Conservation (phyloP, 768 basidiomycete genomes). For the Amanita jacksonii region DNA sequence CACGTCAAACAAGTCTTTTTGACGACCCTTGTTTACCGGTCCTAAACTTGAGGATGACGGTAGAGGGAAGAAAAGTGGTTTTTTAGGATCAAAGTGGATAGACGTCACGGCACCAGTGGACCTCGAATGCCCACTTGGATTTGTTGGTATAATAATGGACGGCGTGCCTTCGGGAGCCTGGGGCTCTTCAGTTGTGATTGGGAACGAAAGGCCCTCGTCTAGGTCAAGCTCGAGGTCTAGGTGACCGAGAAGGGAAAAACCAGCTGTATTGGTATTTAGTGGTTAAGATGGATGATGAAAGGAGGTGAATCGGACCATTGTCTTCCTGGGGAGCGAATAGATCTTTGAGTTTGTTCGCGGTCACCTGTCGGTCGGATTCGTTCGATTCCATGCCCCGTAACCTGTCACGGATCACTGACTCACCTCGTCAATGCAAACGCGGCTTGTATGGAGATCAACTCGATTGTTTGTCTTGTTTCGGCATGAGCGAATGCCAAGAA, state of each 20-base stretch:
- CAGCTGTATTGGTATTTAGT: slow-evolving; percentile 25
- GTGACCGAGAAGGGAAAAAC: slow-evolving; percentile 70
- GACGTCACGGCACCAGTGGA: slow-evolving; percentile 8
- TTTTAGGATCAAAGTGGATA: slow-evolving; percentile 39
- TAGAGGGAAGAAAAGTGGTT: slow-evolving; percentile 57
- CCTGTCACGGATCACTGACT: no score
- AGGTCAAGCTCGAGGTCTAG: slow-evolving; percentile 67
- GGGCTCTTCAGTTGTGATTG: slow-evolving; percentile 11
- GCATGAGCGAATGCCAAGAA: no score
- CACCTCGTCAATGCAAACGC: no score
- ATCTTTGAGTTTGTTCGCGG: slow-evolving; percentile 46
- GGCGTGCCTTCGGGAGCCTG: slow-evolving; percentile 11
- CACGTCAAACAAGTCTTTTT: slow-evolving; percentile 40
- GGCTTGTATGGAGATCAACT: no score
- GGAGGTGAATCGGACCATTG: slow-evolving; percentile 34
- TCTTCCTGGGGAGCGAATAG: slow-evolving; percentile 65
- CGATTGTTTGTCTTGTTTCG: no score
- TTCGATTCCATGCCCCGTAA: no score
- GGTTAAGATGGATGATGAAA: slow-evolving; percentile 7
- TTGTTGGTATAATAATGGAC: background rate
- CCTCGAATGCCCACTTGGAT: background rate
- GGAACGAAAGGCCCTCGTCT: slow-evolving; percentile 42
- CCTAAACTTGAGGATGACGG: slow-evolving; percentile 12
- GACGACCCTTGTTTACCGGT: slow-evolving; percentile 20
- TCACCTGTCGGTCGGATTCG: no score